Evolutionary conservation across 2,329 filamentous ascomycete species (phyloP).

Genomic region (Aureobasidium sp.): DNA sequence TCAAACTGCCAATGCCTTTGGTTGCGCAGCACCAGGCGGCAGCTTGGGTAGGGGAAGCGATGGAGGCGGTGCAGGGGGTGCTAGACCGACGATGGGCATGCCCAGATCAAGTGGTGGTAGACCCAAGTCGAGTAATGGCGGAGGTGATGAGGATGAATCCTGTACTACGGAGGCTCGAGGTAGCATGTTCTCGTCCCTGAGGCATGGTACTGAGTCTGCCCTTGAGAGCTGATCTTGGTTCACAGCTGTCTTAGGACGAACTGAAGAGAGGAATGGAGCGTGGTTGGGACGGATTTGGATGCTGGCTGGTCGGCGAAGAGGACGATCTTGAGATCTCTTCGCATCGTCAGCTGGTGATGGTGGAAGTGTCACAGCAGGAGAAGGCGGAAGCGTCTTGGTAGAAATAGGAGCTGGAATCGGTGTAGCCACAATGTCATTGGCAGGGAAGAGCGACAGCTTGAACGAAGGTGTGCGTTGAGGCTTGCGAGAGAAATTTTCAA

Average conservation of each 20-base stretch:
- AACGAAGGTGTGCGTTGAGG: conserved; percentile 1
- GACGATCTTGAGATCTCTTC: conserved; percentile 5
- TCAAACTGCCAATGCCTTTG: not conserved
- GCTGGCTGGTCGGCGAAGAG: conserved; percentile 36
- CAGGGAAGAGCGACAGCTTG: conserved; percentile 22
- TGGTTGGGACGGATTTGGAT: conserved; percentile 38
- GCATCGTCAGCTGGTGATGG: not conserved
- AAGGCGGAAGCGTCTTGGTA: not conserved
- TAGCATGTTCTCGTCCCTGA: not conserved
- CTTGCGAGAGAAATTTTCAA: conserved; percentile 10
- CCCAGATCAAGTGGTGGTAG: conserved; percentile 24
- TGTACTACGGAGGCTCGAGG: conserved; percentile 1
- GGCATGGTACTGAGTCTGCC: conserved; percentile 2
- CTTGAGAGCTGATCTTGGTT: conserved; percentile 16
- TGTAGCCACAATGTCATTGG: not conserved
- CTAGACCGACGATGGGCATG: conserved; percentile 35
- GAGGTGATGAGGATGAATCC: conserved; percentile 1
- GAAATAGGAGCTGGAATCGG: conserved; percentile 7
- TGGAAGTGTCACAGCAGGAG: not conserved
- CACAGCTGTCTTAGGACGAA: conserved; percentile 25
- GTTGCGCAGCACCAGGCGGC: conserved; percentile 20
- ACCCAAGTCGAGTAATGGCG: conserved; percentile 24
- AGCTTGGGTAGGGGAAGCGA: conserved; percentile 38
- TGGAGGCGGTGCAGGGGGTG: conserved; percentile 42
- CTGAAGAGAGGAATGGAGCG: conserved; percentile 37